Percentiles rank a stretch among this genome's conserved stretches.
phyloP scores from a whole-genome alignment of 192 early-diverging fungal species.

The Spizellomyces sp. region DNA sequence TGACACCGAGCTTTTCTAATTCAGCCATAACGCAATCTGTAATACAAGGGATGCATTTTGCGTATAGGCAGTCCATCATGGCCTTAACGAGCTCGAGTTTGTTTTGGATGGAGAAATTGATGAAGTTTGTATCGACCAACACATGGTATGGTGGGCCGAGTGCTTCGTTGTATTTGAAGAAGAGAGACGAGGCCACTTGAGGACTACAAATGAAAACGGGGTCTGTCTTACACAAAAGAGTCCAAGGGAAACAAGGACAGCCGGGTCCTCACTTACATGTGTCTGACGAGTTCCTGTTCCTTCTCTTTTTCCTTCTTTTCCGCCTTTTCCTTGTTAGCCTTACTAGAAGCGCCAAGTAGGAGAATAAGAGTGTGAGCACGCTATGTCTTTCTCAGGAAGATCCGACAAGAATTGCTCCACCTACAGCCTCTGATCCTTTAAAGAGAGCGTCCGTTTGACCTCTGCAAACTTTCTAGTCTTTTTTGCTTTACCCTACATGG shows the following conservation, averaged over 20 bases:
- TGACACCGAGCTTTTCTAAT: constrained; percentile 95
- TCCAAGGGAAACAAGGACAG: not conserved
- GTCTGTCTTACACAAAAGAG: not conserved
- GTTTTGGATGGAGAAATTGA: constrained; percentile 99
- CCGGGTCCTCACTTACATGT: constrained; percentile 61
- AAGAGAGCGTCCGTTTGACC: constrained; percentile 90
- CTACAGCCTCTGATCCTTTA: constrained; percentile 88
- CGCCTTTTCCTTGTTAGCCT: constrained; percentile 63
- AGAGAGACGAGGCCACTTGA: constrained; percentile 90
- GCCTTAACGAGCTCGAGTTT: constrained; percentile 94
- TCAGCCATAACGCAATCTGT: constrained; percentile 99
- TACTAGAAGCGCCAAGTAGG: constrained; percentile 28
- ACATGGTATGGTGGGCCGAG: constrained; percentile 96
- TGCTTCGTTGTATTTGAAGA: constrained; percentile 96
- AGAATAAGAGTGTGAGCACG: not conserved
- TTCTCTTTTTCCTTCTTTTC: constrained; percentile 70
- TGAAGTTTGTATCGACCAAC: constrained; percentile 98
- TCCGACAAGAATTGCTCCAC: constrained; percentile 12
- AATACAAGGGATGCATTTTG: constrained; percentile 96
- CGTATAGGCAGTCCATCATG: constrained; percentile 99
- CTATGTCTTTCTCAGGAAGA: not conserved
- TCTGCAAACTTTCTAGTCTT: constrained; percentile 92
- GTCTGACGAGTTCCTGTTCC: constrained; percentile 67
- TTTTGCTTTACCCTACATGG: constrained; percentile 69
- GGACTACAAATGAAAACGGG: constrained; percentile 48